Base-by-base conservation (phyloP, 495 filamentous ascomycete species). In the Trichocladium antarcticum region DNA sequence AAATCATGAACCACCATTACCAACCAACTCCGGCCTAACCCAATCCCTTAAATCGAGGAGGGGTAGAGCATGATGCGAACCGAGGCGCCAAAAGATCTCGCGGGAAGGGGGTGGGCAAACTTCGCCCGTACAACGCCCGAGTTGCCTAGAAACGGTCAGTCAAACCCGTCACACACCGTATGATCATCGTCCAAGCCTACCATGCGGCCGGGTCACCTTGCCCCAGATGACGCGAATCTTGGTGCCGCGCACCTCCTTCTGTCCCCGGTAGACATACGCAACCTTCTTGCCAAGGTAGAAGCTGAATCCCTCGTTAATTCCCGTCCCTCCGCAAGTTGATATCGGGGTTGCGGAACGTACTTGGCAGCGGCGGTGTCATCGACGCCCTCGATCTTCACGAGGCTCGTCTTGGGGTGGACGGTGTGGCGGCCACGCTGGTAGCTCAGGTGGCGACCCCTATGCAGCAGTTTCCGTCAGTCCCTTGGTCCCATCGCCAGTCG, bases 221-320 rank as follows among this genome's bases (percentile, higher is more conserved):
- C 93, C 93, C 92, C 93, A 98, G 74, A 97, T 97, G 54, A 96
- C 89, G 65, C 89, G 77, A 70, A 97, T 89, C 80, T 97, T 95
- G 68, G 88, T 87, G 66, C 92, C 92, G 60, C 87, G 86, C 59
- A 89, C 75, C 76, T 94, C 88, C 72, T 79, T 83, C 74, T 85
- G 81, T 52, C 82, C 92, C 57, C 89, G 85, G 77, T 97, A 97
- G 70, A 98, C 89, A 69, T 87, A 97, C 60, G 90, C 90, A 66
- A 95, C 79, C 73, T 84, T 87, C 81, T 98, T 96, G 76, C 92
- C 90, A 45, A 85, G 74, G 74, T 89, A 89, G 78, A 89, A 90
- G 69, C 79, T 85, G 57, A 34, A 38, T 34, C 43, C 50, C 36
- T 17, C 45, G 58, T 53, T 44, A 60, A 65, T 62, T 59, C 55